Evolutionary conservation across 371 early-diverging fungal genomes (phyloP).

Genomic region (Capillidium rhysosporum): DNA sequence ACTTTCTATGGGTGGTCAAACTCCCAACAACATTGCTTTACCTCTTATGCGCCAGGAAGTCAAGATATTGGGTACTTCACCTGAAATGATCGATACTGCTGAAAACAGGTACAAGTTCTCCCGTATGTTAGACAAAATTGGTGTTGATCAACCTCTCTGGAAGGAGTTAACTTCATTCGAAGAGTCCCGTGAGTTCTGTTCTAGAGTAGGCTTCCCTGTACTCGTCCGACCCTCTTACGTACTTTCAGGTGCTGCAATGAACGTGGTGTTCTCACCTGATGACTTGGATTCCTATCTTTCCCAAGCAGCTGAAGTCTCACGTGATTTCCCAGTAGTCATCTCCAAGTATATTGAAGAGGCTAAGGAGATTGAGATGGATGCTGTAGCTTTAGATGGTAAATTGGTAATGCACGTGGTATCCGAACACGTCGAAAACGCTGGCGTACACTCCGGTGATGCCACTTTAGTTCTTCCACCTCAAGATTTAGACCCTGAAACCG

Average conservation of each 20-base stretch:
- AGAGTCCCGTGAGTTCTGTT: slow-evolving; percentile 59
- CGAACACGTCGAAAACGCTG: slow-evolving; percentile 90
- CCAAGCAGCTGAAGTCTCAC: slow-evolving; percentile 71
- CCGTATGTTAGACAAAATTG: slow-evolving; percentile 63
- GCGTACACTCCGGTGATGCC: slow-evolving; percentile 94
- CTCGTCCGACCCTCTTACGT: slow-evolving; percentile 89
- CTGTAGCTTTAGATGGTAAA: slow-evolving; percentile 65
- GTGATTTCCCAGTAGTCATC: slow-evolving; percentile 80
- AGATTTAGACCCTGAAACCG: slow-evolving; percentile 37
- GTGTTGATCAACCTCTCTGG: slow-evolving; percentile 89
- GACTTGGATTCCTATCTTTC: slow-evolving; percentile 47
- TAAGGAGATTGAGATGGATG: slow-evolving; percentile 89
- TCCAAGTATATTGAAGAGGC: slow-evolving; percentile 82
- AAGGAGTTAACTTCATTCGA: slow-evolving; percentile 64
- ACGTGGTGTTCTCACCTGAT: slow-evolving; percentile 56
- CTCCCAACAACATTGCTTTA: slow-evolving; percentile 87
- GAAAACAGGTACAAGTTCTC: slow-evolving; percentile 90
- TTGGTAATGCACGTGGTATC: slow-evolving; percentile 70
- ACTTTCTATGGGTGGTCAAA: slow-evolving; percentile 78
- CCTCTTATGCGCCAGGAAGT: slow-evolving; percentile 40
- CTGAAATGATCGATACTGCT: slow-evolving; percentile 74
- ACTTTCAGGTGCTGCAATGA: slow-evolving; percentile 92
- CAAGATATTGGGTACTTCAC: slow-evolving; percentile 75
- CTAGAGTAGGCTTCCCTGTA: slow-evolving; percentile 77
- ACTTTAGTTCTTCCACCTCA: slow-evolving; percentile 75